A percentile compares a stretch with the other conserved stretches of the same genome.
Conservation (phyloP, 306 rosid species). For the Cucurbita argyrosperma region DNA sequence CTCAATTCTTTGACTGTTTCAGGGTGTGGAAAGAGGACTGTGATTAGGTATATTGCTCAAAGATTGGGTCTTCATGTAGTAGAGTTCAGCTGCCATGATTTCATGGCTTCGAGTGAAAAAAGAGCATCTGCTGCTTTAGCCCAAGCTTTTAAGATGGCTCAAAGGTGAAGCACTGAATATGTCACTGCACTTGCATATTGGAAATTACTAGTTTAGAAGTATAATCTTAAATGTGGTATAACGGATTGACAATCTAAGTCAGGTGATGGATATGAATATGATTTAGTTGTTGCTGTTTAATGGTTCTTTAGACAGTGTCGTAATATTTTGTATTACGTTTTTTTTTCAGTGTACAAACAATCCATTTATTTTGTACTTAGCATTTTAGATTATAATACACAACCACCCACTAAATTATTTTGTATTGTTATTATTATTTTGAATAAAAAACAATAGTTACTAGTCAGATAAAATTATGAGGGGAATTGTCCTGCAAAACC, state of each 20-base stretch:
- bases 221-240: neutral
- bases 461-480: neutral
- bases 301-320: neutral
- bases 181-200: conserved; percentile 1
- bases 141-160: conserved; percentile 78
- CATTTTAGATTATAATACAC: no score
- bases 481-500: neutral
- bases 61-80: conserved; percentile 87
- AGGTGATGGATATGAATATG: neutral
- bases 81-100: conserved; percentile 77
- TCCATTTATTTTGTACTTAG: no score
- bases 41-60: conserved; percentile 62
- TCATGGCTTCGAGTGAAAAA: conserved; percentile 43
- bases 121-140: conserved; percentile 54
- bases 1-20: conserved; percentile 17
- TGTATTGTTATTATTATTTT: neutral
- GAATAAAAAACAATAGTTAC: neutral
- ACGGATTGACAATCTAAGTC: neutral
- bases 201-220: neutral
- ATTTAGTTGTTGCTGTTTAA: neutral
- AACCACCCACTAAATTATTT: neutral
- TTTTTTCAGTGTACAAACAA: neutral
- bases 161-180: conserved; percentile 30
- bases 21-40: conserved; percentile 96
- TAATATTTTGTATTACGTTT: neutral